Evolutionary conservation across 2,329 filamentous ascomycete species (phyloP), one percentile per base, ranked within the genome.

Genomic region (Aureobasidium mangrovei): DNA sequence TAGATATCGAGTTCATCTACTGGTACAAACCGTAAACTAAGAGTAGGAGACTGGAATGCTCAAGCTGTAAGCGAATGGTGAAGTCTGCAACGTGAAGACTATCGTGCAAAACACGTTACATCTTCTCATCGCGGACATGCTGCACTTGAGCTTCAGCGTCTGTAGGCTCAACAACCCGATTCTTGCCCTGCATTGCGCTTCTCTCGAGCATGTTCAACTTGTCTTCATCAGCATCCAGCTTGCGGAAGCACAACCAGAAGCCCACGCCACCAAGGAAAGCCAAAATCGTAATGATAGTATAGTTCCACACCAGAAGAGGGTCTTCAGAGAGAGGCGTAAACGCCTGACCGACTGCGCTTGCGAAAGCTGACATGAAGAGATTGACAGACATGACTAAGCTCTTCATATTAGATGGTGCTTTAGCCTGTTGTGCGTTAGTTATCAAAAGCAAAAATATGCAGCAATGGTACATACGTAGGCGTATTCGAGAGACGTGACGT

Each of bases 241-340:
- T 72, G 38, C 75, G 71, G 72, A 85, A 86, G 63, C 76, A 80
- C 62, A 83, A 66, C 84, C 84, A 90, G 72, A 90, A 89, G 2
- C 74, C 72, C 3, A 76, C 58, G 27, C 82, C 84, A 35, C 83
- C 85, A 6, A 83, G 49, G 36, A 81, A 76, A 0, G 85, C 78
- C 49, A 88, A 72, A 55, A 81, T 70, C 4, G 84, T 81, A 18
- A 86, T 77, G 18, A 75, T 66, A 7, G 74, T 77, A 69, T 90
- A 90, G 71, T 89, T 78, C 81, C 82, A 86, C 49, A 82, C 65
- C 59, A 86, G 75, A 58, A 82, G 73, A 26, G 84, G 85, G 64
- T 88, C 81, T 55, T 75, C 76, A 9, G 80, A 77, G 10, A 77
- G 67, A 0, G 83, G 79, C 4, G 80, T 76, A 24, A 87, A 70